Base-by-base conservation (phyloP, 2,329 filamentous ascomycete genomes). In the Periconia sp. region DNA sequence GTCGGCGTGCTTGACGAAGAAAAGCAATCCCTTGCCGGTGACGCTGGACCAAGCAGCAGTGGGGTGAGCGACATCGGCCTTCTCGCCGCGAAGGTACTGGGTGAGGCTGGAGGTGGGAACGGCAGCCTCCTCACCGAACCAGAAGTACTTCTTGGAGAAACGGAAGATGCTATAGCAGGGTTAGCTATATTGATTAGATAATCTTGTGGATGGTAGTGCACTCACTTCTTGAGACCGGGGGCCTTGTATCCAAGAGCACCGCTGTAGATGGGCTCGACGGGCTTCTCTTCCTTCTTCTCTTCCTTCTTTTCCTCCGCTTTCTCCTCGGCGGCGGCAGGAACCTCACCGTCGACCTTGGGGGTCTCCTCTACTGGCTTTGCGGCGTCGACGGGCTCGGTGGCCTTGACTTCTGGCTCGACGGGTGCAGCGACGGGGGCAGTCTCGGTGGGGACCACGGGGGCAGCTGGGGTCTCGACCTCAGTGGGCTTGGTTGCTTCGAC, bases 11-110 rank as follows among this genome's bases (percentile, higher is more conserved):
- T 93, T 92, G 77, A 89, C 88, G 77, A 91, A 90, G 83, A 95
- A 96, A 41, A 97, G 82, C 18, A 97, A 88, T 71, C 94, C 94
- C 82, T 96, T 96, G 75, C 93, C 93, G 55, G 93, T 97, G 82
- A 96, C 86, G 64, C 86, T 87, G 59, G 93, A 91, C 91, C 94
- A 97, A 35, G 94, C 89, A 64, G 86, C 88, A 65, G 89, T 88
- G 62, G 90, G 83, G 79, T 95, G 88, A 57, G 89, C 88, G 62
- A 87, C 82, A 50, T 87, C 82, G 52, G 87, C 82, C 87, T 97
- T 97, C 84, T 96, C 92, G 69, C 86, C 87, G 78, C 92, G 91
- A 65, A 95, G 82, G 81, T 93, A 97, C 66, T 82, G 79, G 63
- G 82, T 77, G 53, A 97, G 83, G 71, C 88, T 82, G 77, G 93